Evolutionary conservation across 1,139 yeast species (phyloP).

Genomic region (Kodamaea suecica): DNA sequence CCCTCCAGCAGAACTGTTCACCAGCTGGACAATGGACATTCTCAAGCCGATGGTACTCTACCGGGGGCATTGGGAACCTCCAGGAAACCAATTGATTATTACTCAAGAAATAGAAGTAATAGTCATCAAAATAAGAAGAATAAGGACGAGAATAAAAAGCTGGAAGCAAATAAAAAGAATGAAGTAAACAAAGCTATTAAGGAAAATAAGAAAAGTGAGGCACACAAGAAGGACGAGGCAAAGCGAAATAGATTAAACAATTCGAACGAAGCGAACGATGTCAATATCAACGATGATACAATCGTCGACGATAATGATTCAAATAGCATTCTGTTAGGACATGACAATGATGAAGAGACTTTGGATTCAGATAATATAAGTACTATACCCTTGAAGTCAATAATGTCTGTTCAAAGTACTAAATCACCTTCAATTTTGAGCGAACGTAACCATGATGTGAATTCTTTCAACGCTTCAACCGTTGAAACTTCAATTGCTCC

Average conservation of each 20-base stretch:
- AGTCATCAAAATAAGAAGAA: not conserved
- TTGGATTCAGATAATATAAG: slow-evolving; percentile 38
- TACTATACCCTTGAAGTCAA: slow-evolving; percentile 52
- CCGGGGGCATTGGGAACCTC: not conserved
- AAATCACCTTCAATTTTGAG: slow-evolving; percentile 44
- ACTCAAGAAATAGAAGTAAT: not conserved
- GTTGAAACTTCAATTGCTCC: slow-evolving; percentile 55
- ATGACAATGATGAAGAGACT: not conserved
- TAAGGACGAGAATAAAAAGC: no score
- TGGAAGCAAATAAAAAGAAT: not conserved
- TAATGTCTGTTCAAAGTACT: slow-evolving; percentile 49
- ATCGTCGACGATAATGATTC: not conserved
- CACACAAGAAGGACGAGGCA: slow-evolving; percentile 6
- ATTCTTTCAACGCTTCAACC: slow-evolving; percentile 46
- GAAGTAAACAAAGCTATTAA: not conserved
- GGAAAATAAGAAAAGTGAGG: not conserved
- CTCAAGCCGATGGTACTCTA: not conserved
- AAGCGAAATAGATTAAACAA: slow-evolving; percentile 1
- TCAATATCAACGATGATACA: no score
- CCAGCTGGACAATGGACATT: slow-evolving; percentile 1
- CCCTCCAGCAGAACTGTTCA: slow-evolving; percentile 1
- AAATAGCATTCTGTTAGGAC: not conserved
- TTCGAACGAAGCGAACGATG: no score
- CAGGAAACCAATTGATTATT: slow-evolving; percentile 2
- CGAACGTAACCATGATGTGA: slow-evolving; percentile 34